Conservation (phyloP, 495 filamentous ascomycete genomes). For the Penicillium robsamsonii region DNA sequence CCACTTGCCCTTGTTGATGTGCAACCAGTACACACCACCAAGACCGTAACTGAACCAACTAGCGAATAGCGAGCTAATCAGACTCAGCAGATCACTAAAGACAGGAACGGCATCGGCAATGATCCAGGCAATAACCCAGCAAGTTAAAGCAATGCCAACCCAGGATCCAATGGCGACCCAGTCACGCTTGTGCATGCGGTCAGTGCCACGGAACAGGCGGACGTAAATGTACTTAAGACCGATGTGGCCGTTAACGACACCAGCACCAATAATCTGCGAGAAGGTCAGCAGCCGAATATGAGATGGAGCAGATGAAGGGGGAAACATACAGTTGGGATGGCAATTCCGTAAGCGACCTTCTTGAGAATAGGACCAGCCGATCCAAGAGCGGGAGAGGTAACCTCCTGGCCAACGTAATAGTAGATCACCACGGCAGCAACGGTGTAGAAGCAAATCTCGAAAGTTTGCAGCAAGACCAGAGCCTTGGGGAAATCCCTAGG, state of each 20-base stretch:
- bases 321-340: conserved; percentile 57
- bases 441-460: conserved; percentile 63
- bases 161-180: conserved; percentile 49
- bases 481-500: conserved; percentile 64
- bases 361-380: conserved; percentile 59
- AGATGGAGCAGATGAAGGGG: neutral
- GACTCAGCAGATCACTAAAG: conserved; percentile 61
- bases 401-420: conserved; percentile 61
- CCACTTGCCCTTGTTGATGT: conserved; percentile 40
- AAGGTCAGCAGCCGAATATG: conserved; percentile 13
- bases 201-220: conserved; percentile 54
- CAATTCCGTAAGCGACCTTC: conserved; percentile 72
- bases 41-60: conserved; percentile 45
- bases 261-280: conserved; percentile 33
- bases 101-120: conserved; percentile 73
- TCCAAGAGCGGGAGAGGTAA: conserved; percentile 68
- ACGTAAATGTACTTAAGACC: conserved; percentile 64
- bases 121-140: conserved; percentile 67
- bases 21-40: conserved; percentile 45
- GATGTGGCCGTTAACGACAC: conserved; percentile 60
- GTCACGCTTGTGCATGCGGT: conserved; percentile 57
- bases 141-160: conserved; percentile 51
- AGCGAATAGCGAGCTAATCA: conserved; percentile 41
- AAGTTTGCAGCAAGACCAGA: conserved; percentile 57
- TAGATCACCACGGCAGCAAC: conserved; percentile 55